Evolutionary conservation across 208 protist species (phyloP).

Genomic region (Trichomonas gallinae): DNA sequence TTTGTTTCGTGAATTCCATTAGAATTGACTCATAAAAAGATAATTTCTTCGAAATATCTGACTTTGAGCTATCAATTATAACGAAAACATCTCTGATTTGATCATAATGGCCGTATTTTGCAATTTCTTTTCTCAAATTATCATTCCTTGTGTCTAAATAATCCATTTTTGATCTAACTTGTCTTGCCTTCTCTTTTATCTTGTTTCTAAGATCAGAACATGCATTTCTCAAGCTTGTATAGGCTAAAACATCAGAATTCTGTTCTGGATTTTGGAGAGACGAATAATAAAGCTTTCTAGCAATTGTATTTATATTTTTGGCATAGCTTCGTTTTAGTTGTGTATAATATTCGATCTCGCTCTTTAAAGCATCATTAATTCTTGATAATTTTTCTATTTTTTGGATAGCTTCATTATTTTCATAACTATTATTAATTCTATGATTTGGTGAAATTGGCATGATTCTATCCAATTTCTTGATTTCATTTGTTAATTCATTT

Average conservation of each 20-base stretch:
- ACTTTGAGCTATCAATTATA: neutral
- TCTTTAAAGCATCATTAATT: neutral
- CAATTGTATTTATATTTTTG: neutral
- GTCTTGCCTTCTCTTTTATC: neutral
- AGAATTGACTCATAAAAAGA: neutral
- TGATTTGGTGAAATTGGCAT: neutral
- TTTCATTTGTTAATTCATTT: neutral
- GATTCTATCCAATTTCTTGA: neutral
- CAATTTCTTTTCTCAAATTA: neutral
- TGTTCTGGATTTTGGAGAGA: neutral
- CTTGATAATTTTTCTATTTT: neutral
- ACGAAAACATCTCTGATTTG: neutral
- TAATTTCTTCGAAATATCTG: neutral
- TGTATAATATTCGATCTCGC: neutral
- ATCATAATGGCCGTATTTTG: neutral
- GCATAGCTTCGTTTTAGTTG: neutral
- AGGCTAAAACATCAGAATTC: neutral
- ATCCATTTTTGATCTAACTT: neutral
- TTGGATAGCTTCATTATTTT: neutral
- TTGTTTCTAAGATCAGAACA: neutral
- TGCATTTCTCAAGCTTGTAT: neutral
- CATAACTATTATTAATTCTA: too few relatives aligned
- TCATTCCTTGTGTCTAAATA: neutral
- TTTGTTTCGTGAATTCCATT: neutral
- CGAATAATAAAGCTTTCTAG: neutral